Percentiles rank a stretch among this genome's conserved stretches.
phyloP scores from a whole-genome alignment of 352 stramenopile species.

The Stephanocyclus meneghinianus region DNA sequence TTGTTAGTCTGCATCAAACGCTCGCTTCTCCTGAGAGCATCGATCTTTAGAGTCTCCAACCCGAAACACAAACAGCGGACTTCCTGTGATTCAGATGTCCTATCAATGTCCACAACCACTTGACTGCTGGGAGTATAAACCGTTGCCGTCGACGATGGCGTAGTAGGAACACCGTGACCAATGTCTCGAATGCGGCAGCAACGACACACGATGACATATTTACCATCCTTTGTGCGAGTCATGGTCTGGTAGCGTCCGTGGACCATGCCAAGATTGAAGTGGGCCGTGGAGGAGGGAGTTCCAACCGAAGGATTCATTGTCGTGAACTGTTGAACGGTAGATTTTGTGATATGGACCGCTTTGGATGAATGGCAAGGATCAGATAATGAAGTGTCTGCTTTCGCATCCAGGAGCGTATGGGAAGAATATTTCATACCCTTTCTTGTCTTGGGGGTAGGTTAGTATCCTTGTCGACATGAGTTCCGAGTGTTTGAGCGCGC shows the following conservation, averaged over 20 bases:
- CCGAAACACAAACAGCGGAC: conserved; percentile 12
- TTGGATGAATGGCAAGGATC: too few species aligned
- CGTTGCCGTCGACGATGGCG: not conserved
- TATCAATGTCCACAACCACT: not conserved
- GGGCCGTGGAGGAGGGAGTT: conserved; percentile 1
- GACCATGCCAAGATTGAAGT: not conserved
- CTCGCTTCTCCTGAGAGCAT: conserved; percentile 7
- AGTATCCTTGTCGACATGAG: too few species aligned
- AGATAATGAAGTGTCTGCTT: too few species aligned
- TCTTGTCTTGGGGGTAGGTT: too few species aligned
- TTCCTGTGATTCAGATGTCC: not conserved
- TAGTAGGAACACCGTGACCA: not conserved
- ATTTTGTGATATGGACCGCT: too few species aligned
- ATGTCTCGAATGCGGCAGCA: conserved; percentile 11
- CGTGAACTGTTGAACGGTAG: too few species aligned
- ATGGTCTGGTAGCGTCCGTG: conserved; percentile 18
- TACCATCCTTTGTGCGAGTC: conserved; percentile 4
- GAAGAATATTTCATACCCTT: too few species aligned
- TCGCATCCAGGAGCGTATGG: too few species aligned
- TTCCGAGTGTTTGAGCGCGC: too few species aligned
- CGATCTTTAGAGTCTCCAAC: conserved; percentile 7
- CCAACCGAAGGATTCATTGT: conserved; percentile 1
- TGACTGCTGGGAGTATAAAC: not conserved
- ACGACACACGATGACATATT: conserved; percentile 5
- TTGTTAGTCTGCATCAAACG: not conserved